Evolutionary conservation across 1,284 basidiomycete species (phyloP).

Genomic region (Pseudozyma hubeiensis): DNA sequence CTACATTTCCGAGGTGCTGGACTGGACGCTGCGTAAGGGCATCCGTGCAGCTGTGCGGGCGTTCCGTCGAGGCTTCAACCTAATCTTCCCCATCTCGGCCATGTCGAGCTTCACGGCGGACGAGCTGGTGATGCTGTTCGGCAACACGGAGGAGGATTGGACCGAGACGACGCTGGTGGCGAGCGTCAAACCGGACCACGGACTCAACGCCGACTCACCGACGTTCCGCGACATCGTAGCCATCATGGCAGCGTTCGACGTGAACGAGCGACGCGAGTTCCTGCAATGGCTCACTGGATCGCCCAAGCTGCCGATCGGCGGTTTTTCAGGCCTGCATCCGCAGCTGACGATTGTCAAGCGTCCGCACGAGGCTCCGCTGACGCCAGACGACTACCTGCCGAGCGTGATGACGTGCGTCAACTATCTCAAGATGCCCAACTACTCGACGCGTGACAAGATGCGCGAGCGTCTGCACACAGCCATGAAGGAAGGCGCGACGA

Average conservation of each 20-base stretch:
- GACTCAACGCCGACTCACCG: conserved; percentile 92
- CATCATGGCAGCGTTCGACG: conserved; percentile 85
- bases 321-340: conserved; percentile 94
- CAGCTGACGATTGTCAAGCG: conserved; percentile 96
- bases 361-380: conserved; percentile 81
- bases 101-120: conserved; percentile 91
- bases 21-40: conserved; percentile 67
- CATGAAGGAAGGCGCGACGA: conserved; percentile 64
- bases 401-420: conserved; percentile 99
- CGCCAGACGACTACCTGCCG: conserved; percentile 93
- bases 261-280: conserved; percentile 81
- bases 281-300: conserved; percentile 98
- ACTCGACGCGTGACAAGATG: conserved; percentile 63
- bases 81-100: conserved; percentile 91
- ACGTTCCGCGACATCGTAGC: conserved; percentile 88
- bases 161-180: conserved; percentile 80
- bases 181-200: conserved; percentile 95
- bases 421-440: conserved; percentile 68
- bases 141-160: conserved; percentile 83
- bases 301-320: conserved; percentile 78
- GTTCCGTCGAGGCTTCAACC: conserved; percentile 71
- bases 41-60: conserved; percentile 60
- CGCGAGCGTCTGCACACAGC: conserved; percentile 57
- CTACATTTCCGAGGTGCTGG: conserved; percentile 77
- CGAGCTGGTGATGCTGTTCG: conserved; percentile 91